phyloP scores from a whole-genome alignment of 2,329 filamentous ascomycete species.

The Penicillium sclerotigenum region DNA sequence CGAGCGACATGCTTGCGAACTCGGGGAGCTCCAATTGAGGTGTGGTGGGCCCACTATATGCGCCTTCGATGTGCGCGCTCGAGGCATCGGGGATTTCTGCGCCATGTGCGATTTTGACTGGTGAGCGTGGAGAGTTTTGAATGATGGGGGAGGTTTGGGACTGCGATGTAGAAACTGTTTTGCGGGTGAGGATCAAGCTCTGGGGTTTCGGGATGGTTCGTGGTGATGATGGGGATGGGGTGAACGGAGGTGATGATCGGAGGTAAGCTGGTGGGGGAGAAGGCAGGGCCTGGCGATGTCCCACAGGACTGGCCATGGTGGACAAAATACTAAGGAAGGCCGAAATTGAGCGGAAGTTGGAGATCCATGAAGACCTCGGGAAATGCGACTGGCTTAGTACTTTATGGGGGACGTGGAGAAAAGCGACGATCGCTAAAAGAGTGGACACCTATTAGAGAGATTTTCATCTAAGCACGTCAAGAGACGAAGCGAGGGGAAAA shows the following conservation, averaged over 20 bases:
- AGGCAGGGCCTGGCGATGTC: slow-evolving; percentile 32
- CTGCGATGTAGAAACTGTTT: slow-evolving; percentile 19
- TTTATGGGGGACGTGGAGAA: slow-evolving; percentile 1
- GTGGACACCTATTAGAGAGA: not conserved
- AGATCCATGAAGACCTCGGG: not conserved
- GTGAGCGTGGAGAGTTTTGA: slow-evolving; percentile 34
- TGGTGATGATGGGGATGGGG: slow-evolving; percentile 23
- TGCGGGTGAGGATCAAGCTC: slow-evolving; percentile 26
- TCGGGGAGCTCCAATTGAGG: slow-evolving; percentile 25
- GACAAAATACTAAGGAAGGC: not conserved
- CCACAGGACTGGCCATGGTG: slow-evolving; percentile 31
- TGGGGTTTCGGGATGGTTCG: slow-evolving; percentile 24
- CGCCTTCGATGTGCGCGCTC: slow-evolving; percentile 28
- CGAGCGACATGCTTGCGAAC: slow-evolving; percentile 29
- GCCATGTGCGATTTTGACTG: slow-evolving; percentile 33
- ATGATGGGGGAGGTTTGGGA: slow-evolving; percentile 24
- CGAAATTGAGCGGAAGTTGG: not conserved
- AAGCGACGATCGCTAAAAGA: not conserved
- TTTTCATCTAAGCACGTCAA: not conserved
- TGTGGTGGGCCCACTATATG: slow-evolving; percentile 21
- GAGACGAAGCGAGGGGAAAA: not conserved
- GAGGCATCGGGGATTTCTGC: slow-evolving; percentile 27
- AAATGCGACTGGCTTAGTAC: not conserved
- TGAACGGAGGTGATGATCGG: slow-evolving; percentile 36
- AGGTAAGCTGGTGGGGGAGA: slow-evolving; percentile 46